Evolutionary conservation across 441 rosid species (phyloP), one percentile per base, ranked within the genome.

Genomic region (Populus trichocarpa): DNA sequence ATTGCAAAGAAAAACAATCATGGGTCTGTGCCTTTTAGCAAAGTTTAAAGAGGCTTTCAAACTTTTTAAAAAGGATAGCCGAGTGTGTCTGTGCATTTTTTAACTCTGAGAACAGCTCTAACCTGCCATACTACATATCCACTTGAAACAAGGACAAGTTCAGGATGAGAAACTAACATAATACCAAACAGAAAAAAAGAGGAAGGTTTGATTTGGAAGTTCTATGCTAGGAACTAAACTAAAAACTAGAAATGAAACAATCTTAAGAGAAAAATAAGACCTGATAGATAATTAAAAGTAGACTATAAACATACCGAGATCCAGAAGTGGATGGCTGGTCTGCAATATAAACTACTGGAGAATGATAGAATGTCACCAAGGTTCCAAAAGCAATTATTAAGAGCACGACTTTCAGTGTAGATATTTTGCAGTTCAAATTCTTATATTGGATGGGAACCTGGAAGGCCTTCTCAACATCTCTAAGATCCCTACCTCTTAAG

Each of bases 401-500:
- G 79, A 90, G 80, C 66, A 92, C 90, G 71, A 85, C 67, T 82
- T 87, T 90, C 74, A 90, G 79, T n/a, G 90, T 84, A 64, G 91
- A 75, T 59, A 83, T 76, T 86, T 83, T 91, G 94, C 84, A 89
- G 78, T 77, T 91, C 63, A 85, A 85, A 81, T 84, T 92, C 87
- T 91, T 84, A 74, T 83, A 88, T 33, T 86, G 93, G 75, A 88
- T 81, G 11, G 97, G 89, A 78, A 83, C 85, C 74, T 81, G 85
- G 64, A 88, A 69, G 25, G 87, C 93, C 86, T 84, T 92, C 73
- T 92, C 97, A 36, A 90, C 93, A 87, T 89, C 90, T 83, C 80
- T 90, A 73, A 84, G 72, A 78, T 83, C 88, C 80, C 80, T 88
- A 50, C 79, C 85, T 75, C 91, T 90, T 57, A 82, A 85, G 32